Evolutionary conservation across 176 grass and related monocot genomes (phyloP).

Genomic region (Tuctoria greenei): DNA sequence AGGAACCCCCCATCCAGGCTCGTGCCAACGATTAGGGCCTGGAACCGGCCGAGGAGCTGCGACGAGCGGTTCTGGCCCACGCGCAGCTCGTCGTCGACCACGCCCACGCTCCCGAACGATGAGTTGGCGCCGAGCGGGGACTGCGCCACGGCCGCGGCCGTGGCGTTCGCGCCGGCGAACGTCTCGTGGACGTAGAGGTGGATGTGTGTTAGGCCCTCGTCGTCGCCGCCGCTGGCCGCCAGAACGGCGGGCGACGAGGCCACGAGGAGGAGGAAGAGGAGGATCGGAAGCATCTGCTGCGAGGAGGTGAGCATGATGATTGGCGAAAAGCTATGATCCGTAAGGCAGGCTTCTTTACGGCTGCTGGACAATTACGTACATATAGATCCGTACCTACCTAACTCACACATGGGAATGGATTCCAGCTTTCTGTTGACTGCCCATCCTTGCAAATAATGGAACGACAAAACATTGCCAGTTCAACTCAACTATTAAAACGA

Average conservation of each 20-base stretch:
- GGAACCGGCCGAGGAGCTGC: background rate
- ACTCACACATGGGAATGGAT: too few relatives aligned
- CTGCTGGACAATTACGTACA: too few relatives aligned
- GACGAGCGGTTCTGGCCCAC: background rate
- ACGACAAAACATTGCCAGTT: too few relatives aligned
- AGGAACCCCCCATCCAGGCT: too few relatives aligned
- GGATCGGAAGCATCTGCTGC: background rate
- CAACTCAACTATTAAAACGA: too few relatives aligned
- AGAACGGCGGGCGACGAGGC: background rate
- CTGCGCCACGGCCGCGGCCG: background rate
- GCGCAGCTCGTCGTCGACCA: conserved; percentile 20
- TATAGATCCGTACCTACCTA: too few relatives aligned
- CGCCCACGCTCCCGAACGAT: conserved; percentile 16
- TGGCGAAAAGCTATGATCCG: too few relatives aligned
- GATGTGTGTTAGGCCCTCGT: conserved; percentile 1
- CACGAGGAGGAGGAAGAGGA: background rate
- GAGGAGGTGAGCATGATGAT: background rate
- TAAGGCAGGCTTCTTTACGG: too few relatives aligned
- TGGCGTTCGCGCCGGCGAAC: conserved; percentile 13
- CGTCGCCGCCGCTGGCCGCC: background rate
- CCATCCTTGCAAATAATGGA: too few relatives aligned
- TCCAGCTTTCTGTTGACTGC: too few relatives aligned
- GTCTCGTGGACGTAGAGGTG: conserved; percentile 31
- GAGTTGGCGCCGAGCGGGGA: background rate
- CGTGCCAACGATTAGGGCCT: background rate